A percentile compares a stretch with the other conserved stretches of the same genome.
These are phyloP conservation scores for Quercus alba DNA, from an alignment of 306 rosid species.

Conservation along the genomic window DNA sequence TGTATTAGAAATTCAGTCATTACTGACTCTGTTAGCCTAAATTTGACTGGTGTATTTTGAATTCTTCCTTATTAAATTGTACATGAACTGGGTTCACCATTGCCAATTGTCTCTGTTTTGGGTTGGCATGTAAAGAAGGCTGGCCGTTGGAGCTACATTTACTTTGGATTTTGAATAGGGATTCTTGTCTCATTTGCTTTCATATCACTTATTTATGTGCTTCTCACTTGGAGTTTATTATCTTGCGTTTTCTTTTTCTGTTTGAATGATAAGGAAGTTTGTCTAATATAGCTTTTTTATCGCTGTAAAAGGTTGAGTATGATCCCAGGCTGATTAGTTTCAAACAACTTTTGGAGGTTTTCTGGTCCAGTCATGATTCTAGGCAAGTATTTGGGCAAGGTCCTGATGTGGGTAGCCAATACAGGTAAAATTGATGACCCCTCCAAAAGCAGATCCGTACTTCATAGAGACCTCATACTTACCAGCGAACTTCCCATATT, in stretches of 20 bases:
- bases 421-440: slow-evolving; percentile 52
- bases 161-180: not conserved
- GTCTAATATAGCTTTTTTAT: not conserved
- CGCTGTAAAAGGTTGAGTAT: slow-evolving; percentile 67
- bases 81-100: not conserved
- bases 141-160: not conserved
- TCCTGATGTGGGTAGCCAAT: slow-evolving; percentile 94
- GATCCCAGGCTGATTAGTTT: slow-evolving; percentile 63
- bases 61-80: not conserved
- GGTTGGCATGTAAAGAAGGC: not conserved
- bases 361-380: slow-evolving; percentile 91
- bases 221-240: not conserved
- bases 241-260: not conserved
- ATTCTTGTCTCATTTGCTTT: not conserved
- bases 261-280: not conserved
- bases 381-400: slow-evolving; percentile 98
- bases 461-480: slow-evolving; percentile 2
- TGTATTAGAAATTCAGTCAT: not conserved
- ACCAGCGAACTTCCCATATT: slow-evolving; percentile 10
- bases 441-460: not conserved
- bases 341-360: slow-evolving; percentile 69
- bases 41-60: not conserved
- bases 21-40: not conserved
- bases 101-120: not conserved
- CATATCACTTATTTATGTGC: not conserved